Evolutionary conservation across 129 eudicot genomes (phyloP), one percentile per base, ranked within the genome.

Genomic region (Pittosporum tobira): DNA sequence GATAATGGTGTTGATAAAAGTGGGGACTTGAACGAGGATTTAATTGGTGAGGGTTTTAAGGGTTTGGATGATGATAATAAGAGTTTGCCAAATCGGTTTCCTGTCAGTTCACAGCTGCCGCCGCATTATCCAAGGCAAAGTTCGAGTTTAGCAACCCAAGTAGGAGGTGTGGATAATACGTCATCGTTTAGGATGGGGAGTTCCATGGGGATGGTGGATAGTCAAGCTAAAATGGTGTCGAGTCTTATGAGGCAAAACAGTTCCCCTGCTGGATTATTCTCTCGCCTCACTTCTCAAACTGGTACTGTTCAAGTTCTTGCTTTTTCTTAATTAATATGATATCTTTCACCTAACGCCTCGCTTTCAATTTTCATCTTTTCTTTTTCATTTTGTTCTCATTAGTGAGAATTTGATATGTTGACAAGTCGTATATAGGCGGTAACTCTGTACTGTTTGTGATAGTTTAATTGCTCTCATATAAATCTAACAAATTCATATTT

Each of bases 211-310:
- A 34, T 76, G 78, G 78, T 76, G 78, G 78, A 47, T 59, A 31
- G 51, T 57, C 70, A 68, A 43, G 30, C 67, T 15, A 73, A 63
- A 67, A 66, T 77, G 61, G 77, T 79, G 66, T 77, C 84, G 5
- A 63, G 68, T 54, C 80, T 91, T 62, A 57, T 69, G 73, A 73
- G 96, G 53, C 96, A 93, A 44, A 87, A 74, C 61, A 93, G 88
- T 65, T 87, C 99, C 46, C 99, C 99, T 67, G 88, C 96, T 81
- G 99, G 94, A 40, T 77, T 76, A 46, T 81, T 93, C 63, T 65
- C 77, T 63, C 66, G 73, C 42, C 69, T 75, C 51, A 68, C 51
- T 68, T 60, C 71, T 57, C 83, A 75, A 51, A 79, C 67, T 71
- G 99, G 96, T 87, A 87, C 53, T 49, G 51, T 53, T 68, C 53